Percentiles rank a stretch among this genome's conserved stretches.
These are phyloP conservation scores for Theileria orientalis DNA, from an alignment of 169 alveolate genomes.

Conservation along the genomic window DNA sequence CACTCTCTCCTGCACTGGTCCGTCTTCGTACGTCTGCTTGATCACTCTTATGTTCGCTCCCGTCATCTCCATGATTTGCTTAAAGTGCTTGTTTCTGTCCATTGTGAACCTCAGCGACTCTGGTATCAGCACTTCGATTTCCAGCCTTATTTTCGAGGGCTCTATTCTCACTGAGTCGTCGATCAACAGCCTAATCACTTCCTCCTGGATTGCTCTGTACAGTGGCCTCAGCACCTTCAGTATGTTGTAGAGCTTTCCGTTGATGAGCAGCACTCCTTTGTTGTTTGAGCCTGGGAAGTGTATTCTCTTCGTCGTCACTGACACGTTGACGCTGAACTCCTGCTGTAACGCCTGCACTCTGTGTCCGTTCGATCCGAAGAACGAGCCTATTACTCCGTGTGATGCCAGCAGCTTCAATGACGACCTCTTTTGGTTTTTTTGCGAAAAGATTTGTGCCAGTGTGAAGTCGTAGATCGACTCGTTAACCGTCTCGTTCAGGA, in stretches of 20 bases:
- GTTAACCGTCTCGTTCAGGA: conserved; percentile 7
- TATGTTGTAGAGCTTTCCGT: conserved; percentile 30
- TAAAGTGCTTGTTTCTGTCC: conserved; percentile 48
- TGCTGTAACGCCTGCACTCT: conserved; percentile 45
- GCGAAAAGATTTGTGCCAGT: conserved; percentile 18
- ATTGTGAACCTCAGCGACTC: conserved; percentile 31
- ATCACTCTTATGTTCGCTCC: conserved; percentile 45
- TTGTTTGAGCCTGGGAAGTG: conserved; percentile 49
- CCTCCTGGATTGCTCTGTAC: conserved; percentile 47
- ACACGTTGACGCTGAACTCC: conserved; percentile 26
- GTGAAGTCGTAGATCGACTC: conserved; percentile 6
- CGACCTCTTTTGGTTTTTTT: conserved; percentile 19
- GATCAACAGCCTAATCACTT: conserved; percentile 22
- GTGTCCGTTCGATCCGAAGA: conserved; percentile 47
- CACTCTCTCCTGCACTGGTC: conserved; percentile 43
- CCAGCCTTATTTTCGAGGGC: conserved; percentile 27
- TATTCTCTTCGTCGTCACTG: conserved; percentile 38
- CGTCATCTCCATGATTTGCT: conserved; percentile 36
- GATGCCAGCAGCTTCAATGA: conserved; percentile 33
- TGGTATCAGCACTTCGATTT: conserved; percentile 34
- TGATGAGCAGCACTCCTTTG: conserved; percentile 32
- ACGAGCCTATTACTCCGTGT: conserved; percentile 47
- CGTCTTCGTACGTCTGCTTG: conserved; percentile 43
- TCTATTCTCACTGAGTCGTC: conserved; percentile 30
- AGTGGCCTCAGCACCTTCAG: conserved; percentile 32